Evolutionary conservation across 192 early-diverging fungal species (phyloP).

Genomic region (Mortierella claussenii): DNA sequence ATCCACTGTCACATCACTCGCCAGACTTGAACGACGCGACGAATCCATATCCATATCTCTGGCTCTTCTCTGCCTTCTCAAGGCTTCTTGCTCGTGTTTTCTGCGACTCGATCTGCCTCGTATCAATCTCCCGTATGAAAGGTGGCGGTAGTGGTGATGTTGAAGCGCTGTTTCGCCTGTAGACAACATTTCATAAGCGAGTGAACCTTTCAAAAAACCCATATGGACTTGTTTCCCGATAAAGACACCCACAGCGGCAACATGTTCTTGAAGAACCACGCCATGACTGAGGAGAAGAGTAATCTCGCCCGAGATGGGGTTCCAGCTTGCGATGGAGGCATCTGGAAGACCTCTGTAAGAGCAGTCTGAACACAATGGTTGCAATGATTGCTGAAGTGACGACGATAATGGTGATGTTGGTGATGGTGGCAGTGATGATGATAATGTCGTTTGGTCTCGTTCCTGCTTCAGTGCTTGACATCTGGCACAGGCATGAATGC

Average conservation of each 20-base stretch:
- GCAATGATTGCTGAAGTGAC: too few relatives aligned
- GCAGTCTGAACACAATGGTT: constrained; percentile 21
- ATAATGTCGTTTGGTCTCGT: too few relatives aligned
- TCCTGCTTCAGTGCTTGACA: not conserved
- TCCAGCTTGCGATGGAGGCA: constrained; percentile 23
- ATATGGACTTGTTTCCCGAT: constrained; percentile 50
- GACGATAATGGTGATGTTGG: too few relatives aligned
- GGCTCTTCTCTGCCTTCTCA: not conserved
- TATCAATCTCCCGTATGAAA: too few relatives aligned
- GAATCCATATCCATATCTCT: not conserved
- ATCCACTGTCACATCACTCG: constrained; percentile 4
- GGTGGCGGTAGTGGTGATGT: too few relatives aligned
- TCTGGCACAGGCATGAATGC: not conserved
- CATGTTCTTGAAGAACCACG: constrained; percentile 32
- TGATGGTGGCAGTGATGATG: too few relatives aligned
- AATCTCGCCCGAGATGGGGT: constrained; percentile 27
- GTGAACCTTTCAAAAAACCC: constrained; percentile 44
- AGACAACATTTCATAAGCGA: constrained; percentile 44
- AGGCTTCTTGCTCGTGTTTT: too few relatives aligned
- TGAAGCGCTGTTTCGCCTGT: too few relatives aligned
- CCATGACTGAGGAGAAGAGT: constrained; percentile 35
- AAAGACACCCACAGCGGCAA: constrained; percentile 47
- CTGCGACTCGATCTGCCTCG: too few relatives aligned
- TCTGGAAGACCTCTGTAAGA: constrained; percentile 44
- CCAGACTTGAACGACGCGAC: not conserved